Conservation (phyloP, 148 eudicot species). For the Nepenthes mirabilis region DNA sequence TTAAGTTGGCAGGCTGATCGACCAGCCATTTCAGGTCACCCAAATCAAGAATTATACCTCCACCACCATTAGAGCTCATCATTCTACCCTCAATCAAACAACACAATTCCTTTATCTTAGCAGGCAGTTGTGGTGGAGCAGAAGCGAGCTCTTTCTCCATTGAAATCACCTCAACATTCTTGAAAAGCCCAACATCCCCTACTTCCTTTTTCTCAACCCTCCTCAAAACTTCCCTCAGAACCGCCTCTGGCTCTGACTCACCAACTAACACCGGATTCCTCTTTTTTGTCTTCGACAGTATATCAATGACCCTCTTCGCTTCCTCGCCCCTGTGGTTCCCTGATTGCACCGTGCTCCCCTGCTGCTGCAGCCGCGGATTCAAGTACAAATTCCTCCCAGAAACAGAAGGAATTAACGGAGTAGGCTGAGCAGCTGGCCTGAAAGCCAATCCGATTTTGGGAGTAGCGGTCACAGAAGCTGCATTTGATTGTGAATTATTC, state of each 20-base stretch:
- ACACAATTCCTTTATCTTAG: slow-evolving; percentile 37
- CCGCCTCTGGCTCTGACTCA: slow-evolving; percentile 43
- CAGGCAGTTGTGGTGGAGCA: slow-evolving; percentile 16
- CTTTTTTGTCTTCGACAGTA: slow-evolving; percentile 30
- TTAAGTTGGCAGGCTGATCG: slow-evolving; percentile 17
- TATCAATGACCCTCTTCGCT: slow-evolving; percentile 46
- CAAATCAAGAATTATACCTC: slow-evolving; percentile 51
- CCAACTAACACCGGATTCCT: slow-evolving; percentile 77
- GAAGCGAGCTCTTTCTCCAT: slow-evolving; percentile 29
- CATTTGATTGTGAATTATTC: neutral
- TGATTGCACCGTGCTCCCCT: slow-evolving; percentile 10
- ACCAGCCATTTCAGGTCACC: slow-evolving; percentile 47
- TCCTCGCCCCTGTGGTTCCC: slow-evolving; percentile 37
- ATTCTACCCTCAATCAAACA: slow-evolving; percentile 31
- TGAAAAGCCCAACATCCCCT: slow-evolving; percentile 20
- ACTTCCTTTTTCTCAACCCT: slow-evolving; percentile 49
- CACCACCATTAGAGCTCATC: slow-evolving; percentile 11
- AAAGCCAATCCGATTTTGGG: slow-evolving; percentile 27
- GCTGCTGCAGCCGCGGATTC: slow-evolving; percentile 47
- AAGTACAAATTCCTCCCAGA: slow-evolving; percentile 38
- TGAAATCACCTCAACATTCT: slow-evolving; percentile 36
- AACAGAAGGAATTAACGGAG: neutral
- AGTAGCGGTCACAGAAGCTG: neutral
- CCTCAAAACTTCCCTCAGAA: slow-evolving; percentile 39
- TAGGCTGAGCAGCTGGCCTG: slow-evolving; percentile 10